Evolutionary conservation across 495 filamentous ascomycete genomes (phyloP).

Genomic region (Neurospora sp.): DNA sequence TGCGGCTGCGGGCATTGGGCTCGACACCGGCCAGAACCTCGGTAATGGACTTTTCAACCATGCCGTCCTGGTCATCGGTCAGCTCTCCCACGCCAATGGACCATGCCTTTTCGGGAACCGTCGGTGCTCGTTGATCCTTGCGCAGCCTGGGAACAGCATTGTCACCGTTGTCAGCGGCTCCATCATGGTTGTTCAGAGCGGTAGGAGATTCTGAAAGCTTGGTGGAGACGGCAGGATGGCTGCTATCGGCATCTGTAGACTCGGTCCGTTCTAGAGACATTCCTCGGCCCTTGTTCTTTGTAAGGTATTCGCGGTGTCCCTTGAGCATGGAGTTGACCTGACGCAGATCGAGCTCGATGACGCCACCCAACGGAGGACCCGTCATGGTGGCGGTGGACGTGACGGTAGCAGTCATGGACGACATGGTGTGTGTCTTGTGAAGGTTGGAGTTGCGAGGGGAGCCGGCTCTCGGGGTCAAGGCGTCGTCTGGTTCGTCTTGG

Average conservation of each 20-base stretch:
- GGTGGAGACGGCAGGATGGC: constrained; percentile 6
- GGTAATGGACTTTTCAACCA: constrained; percentile 75
- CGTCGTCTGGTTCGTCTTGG: constrained; percentile 7
- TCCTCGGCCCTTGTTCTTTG: constrained; percentile 21
- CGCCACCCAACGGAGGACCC: background rate
- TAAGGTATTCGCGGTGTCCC: constrained; percentile 26
- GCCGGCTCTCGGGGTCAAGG: constrained; percentile 20
- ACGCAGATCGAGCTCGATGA: constrained; percentile 13
- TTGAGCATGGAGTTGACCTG: constrained; percentile 28
- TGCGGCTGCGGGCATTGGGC: constrained; percentile 74
- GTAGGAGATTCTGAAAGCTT: constrained; percentile 7
- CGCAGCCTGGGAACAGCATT: constrained; percentile 27
- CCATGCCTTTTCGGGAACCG: constrained; percentile 44
- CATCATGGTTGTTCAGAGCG: constrained; percentile 5
- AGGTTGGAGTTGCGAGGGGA: constrained; percentile 7
- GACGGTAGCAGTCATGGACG: constrained; percentile 11
- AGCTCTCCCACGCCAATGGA: constrained; percentile 39
- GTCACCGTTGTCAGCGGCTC: constrained; percentile 12
- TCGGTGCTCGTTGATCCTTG: constrained; percentile 32
- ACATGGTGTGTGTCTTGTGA: constrained; percentile 8
- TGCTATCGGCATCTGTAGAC: constrained; percentile 2
- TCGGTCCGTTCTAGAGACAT: constrained; percentile 34
- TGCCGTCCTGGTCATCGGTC: constrained; percentile 31
- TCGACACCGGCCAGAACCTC: constrained; percentile 70
- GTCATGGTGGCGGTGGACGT: constrained; percentile 8